Evolutionary conservation across 805 yeast species (phyloP).

Genomic region (Blastobotrys chiropterorum): DNA sequence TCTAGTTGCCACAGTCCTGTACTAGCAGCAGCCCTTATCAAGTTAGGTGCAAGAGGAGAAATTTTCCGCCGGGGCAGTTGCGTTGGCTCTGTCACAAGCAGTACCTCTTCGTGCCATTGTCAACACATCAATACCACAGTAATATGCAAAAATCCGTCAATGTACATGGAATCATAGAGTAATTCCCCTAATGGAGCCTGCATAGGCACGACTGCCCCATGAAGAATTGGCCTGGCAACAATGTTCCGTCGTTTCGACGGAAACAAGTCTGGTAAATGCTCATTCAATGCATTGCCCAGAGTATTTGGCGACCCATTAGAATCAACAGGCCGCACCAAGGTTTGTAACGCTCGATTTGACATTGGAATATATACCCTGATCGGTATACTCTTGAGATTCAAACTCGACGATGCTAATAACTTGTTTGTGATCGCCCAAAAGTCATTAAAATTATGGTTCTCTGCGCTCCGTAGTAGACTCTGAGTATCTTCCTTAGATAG

Average conservation of each 20-base stretch:
- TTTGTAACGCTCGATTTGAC: conserved; percentile 33
- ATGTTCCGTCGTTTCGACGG: conserved; percentile 34
- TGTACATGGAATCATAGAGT: conserved; percentile 39
- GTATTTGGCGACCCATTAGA: conserved; percentile 23
- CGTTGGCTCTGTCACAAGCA: too few species aligned
- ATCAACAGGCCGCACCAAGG: conserved; percentile 23
- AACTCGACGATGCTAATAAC: conserved; percentile 21
- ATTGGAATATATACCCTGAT: conserved; percentile 31
- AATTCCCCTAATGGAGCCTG: conserved; percentile 41
- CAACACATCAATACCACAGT: conserved; percentile 35
- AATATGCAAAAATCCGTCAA: conserved; percentile 65
- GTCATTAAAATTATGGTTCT: conserved; percentile 9
- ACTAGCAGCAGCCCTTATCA: too few species aligned
- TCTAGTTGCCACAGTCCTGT: too few species aligned
- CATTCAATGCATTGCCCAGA: conserved; percentile 37
- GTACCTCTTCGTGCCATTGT: conserved; percentile 4
- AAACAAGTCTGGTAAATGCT: conserved; percentile 42
- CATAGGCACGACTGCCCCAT: conserved; percentile 49
- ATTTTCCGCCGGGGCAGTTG: too few species aligned
- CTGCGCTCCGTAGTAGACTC: conserved; percentile 50
- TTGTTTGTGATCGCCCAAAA: conserved; percentile 26
- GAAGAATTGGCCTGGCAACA: conserved; percentile 42
- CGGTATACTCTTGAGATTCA: conserved; percentile 25
- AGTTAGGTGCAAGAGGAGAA: too few species aligned
- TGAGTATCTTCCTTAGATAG: conserved; percentile 58